Conservation (phyloP, 306 rosid species). For the Vigna radiata region DNA sequence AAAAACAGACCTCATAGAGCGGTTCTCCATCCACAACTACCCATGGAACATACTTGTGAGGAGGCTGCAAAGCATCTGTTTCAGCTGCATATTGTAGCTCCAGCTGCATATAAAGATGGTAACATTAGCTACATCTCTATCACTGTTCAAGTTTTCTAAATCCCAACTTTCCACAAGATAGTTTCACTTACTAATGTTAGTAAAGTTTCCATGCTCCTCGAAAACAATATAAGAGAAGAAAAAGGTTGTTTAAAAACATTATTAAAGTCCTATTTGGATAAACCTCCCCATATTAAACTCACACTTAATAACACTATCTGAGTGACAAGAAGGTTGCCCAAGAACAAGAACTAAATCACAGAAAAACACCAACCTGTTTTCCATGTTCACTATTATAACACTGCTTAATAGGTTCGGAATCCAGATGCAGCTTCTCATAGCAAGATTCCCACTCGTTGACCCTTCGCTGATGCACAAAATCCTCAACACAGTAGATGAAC, state of each 20-base stretch:
- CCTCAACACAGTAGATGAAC: constrained; percentile 78
- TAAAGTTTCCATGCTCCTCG: not conserved
- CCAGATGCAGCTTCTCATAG: constrained; percentile 67
- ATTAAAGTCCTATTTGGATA: not conserved
- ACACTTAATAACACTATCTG: not conserved
- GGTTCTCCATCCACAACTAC: constrained; percentile 90
- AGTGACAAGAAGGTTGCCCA: not conserved
- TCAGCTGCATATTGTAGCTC: constrained; percentile 74
- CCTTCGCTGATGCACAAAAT: constrained; percentile 46
- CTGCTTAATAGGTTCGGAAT: constrained; percentile 60
- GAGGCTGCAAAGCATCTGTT: constrained; percentile 77
- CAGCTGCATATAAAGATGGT: constrained; percentile 65
- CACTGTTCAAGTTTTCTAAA: constrained; percentile 12
- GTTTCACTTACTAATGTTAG: constrained; percentile 27
- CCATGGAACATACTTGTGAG: constrained; percentile 90
- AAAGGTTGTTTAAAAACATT: not conserved
- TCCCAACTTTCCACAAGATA: constrained; percentile 10
- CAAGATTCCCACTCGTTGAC: constrained; percentile 71
- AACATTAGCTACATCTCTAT: not conserved
- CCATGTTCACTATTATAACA: constrained; percentile 75
- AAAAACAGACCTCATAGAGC: constrained; percentile 79
- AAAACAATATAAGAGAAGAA: not conserved
- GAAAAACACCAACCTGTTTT: constrained; percentile 66
- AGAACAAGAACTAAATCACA: not conserved
- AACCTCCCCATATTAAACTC: not conserved